phyloP scores from a whole-genome alignment of 164 flowering plant genomes.

The Stephania cephalantha region DNA sequence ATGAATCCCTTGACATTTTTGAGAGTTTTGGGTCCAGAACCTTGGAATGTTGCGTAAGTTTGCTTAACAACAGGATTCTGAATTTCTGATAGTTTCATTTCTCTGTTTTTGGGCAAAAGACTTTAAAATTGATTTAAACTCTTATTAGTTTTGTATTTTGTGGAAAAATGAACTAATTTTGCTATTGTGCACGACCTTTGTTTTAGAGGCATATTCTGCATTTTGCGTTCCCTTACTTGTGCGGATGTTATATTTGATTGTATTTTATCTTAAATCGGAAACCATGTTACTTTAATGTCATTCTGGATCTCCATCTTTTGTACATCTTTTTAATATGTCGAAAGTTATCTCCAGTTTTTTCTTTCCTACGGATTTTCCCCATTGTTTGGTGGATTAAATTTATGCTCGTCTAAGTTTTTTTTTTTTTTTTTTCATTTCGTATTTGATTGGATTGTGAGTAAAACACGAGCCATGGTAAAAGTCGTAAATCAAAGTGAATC shows the following conservation, averaged over 20 bases:
- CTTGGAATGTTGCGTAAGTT: constrained; percentile 99
- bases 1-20: constrained; percentile 96
- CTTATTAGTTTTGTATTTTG: background rate
- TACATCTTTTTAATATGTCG: too few species aligned
- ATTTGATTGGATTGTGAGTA: too few species aligned
- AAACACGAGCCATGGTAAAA: too few species aligned
- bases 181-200: background rate
- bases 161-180: background rate
- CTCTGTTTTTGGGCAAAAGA: background rate
- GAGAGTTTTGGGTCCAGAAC: constrained; percentile 98
- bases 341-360: background rate
- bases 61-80: constrained; percentile 13
- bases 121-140: background rate
- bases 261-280: background rate
- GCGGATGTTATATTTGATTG: background rate
- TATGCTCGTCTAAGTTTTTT: too few species aligned
- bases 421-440: too few species aligned
- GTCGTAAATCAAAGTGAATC: too few species aligned
- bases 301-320: background rate
- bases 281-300: background rate
- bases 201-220: background rate
- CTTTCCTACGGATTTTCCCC: background rate
- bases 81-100: background rate
- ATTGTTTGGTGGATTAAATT: too few species aligned
- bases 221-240: background rate